A percentile compares a stretch with the other conserved stretches of the same genome.
Evolutionary conservation across 108 stramenopile genomes (phyloP).

Genomic region (Nitzschia sp.): DNA sequence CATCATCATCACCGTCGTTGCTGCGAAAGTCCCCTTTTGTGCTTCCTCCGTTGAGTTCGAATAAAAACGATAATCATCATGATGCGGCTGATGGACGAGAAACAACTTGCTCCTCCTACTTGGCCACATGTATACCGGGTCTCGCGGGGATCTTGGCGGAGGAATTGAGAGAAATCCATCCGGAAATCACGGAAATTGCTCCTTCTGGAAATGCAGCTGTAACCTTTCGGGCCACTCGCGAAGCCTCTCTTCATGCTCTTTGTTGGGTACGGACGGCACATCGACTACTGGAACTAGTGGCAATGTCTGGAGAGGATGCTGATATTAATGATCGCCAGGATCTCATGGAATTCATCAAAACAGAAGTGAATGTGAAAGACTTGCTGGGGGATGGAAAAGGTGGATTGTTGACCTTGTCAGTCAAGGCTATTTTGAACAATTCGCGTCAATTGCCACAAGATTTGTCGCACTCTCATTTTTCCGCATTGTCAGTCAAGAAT

Average conservation of each 20-base stretch:
- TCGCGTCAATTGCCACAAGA: slow-evolving; percentile 57
- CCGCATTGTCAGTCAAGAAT: slow-evolving; percentile 80
- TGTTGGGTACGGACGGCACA: slow-evolving; percentile 80
- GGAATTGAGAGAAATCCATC: slow-evolving; percentile 46
- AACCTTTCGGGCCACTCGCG: slow-evolving; percentile 35
- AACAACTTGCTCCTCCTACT: slow-evolving; percentile 23
- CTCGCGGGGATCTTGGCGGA: slow-evolving; percentile 49
- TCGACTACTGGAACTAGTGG: slow-evolving; percentile 66
- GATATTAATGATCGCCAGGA: slow-evolving; percentile 51
- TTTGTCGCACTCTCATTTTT: slow-evolving; percentile 77
- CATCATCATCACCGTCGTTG: no score
- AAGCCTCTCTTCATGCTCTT: slow-evolving; percentile 49
- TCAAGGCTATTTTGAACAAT: slow-evolving; percentile 49
- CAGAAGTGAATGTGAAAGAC: slow-evolving; percentile 41
- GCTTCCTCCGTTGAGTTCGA: no score
- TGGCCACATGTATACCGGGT: slow-evolving; percentile 80
- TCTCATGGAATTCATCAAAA: slow-evolving; percentile 51
- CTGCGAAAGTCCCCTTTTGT: no score
- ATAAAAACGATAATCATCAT: no score
- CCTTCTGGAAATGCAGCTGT: slow-evolving; percentile 37
- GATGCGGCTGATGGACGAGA: no score
- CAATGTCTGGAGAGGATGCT: not conserved
- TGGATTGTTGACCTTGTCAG: slow-evolving; percentile 65
- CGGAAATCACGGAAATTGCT: slow-evolving; percentile 28
- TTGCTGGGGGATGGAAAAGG: slow-evolving; percentile 67